phyloP scores from a whole-genome alignment of 306 rosid genomes.

The Prunus mume region DNA sequence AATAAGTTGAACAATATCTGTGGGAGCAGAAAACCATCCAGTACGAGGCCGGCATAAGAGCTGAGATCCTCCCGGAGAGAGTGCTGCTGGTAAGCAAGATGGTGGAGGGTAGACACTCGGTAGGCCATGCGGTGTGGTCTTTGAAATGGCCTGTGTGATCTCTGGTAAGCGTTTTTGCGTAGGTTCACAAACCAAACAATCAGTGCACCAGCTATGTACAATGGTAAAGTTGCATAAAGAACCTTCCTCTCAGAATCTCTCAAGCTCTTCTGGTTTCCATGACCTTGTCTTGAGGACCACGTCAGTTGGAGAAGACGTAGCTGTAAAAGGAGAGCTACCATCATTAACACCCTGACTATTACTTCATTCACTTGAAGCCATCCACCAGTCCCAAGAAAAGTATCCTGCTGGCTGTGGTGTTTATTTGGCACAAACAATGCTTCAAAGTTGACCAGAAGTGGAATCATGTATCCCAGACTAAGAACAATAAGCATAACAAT shows the following conservation, averaged over 20 bases:
- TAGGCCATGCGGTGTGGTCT: slow-evolving; percentile 28
- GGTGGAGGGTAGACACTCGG: slow-evolving; percentile 21
- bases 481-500: slow-evolving; percentile 63
- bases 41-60: slow-evolving; percentile 67
- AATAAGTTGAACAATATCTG: slow-evolving; percentile 61
- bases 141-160: slow-evolving; percentile 23
- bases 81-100: slow-evolving; percentile 22
- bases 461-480: slow-evolving; percentile 76
- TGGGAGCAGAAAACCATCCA: slow-evolving; percentile 80
- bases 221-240: slow-evolving; percentile 51
- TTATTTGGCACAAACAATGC: slow-evolving; percentile 56
- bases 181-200: slow-evolving; percentile 48
- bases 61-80: slow-evolving; percentile 64
- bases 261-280: slow-evolving; percentile 35
- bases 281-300: slow-evolving; percentile 66
- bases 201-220: slow-evolving; percentile 60
- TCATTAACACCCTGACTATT: slow-evolving; percentile 65
- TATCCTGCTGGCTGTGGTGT: slow-evolving; percentile 38
- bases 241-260: slow-evolving; percentile 72
- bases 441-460: slow-evolving; percentile 73
- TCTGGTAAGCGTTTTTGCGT: slow-evolving; percentile 40
- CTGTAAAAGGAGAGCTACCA: slow-evolving; percentile 79
- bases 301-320: slow-evolving; percentile 72
- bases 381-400: slow-evolving; percentile 63
- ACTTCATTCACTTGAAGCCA: slow-evolving; percentile 91